Evolutionary conservation across 208 protist genomes (phyloP).

Genomic region (Naegleria gruberi): DNA sequence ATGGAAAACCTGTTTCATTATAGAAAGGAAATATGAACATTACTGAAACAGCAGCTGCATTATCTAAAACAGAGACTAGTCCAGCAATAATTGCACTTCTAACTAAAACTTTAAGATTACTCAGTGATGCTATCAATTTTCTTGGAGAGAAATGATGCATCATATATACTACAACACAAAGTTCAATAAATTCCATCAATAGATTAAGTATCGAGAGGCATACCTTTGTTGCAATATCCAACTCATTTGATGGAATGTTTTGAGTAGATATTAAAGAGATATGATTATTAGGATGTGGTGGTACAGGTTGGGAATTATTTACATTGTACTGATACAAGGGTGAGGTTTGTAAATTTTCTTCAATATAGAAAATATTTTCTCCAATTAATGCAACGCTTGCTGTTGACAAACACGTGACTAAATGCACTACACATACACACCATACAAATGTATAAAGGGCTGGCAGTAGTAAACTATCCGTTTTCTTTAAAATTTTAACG

Average conservation of each 20-base stretch:
- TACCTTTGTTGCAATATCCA: neutral
- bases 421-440: neutral
- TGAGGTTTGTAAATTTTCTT: too few species aligned
- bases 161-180: neutral
- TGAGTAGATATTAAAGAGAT: neutral
- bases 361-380: neutral
- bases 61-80: neutral
- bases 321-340: too few species aligned
- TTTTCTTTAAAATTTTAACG: slow-evolving; percentile 4
- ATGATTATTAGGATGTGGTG: neutral
- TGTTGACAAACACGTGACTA: neutral
- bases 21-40: neutral
- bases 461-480: neutral
- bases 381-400: neutral
- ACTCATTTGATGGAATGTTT: neutral
- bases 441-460: slow-evolving; percentile 10
- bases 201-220: neutral
- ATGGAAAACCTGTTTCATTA: neutral
- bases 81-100: neutral
- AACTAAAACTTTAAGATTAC: neutral
- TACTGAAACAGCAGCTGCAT: neutral
- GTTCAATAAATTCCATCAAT: slow-evolving; percentile 9
- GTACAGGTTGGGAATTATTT: neutral
- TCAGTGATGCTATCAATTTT: neutral
- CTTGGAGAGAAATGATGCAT: neutral